phyloP scores from a whole-genome alignment of 2,329 filamentous ascomycete species.

The Verticillium klebahnii region DNA sequence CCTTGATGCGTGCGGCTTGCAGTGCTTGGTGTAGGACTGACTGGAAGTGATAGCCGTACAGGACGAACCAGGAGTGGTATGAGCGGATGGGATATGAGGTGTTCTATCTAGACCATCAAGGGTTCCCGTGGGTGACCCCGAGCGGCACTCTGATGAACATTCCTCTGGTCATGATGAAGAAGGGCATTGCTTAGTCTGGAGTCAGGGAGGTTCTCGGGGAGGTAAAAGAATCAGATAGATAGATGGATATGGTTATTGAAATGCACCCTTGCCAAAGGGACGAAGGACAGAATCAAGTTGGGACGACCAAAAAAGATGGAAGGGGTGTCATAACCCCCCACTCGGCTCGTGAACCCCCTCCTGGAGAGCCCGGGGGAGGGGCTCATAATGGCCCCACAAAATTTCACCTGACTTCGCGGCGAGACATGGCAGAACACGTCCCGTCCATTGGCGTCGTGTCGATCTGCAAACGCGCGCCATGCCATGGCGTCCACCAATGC shows the following conservation, averaged over 20 bases:
- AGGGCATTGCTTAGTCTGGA: conserved; percentile 10
- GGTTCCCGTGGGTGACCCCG: conserved; percentile 14
- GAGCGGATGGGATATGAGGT: conserved; percentile 19
- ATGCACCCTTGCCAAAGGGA: too few species aligned
- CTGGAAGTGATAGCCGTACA: conserved; percentile 2
- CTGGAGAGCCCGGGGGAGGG: not conserved
- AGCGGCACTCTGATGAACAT: conserved; percentile 8
- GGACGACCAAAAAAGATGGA: too few species aligned
- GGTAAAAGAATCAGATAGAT: too few species aligned
- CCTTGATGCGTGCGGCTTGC: not conserved
- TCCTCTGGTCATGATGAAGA: conserved; percentile 18
- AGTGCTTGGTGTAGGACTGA: not conserved
- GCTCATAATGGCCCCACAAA: not conserved
- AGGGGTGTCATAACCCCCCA: too few species aligned
- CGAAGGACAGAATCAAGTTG: too few species aligned
- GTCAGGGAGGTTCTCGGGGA: too few species aligned
- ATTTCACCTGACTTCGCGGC: not conserved
- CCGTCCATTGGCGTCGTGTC: not conserved
- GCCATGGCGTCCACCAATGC: not conserved
- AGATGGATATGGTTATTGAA: too few species aligned
- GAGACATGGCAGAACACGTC: not conserved
- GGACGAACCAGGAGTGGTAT: conserved; percentile 25
- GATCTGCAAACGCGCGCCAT: not conserved
- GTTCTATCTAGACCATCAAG: conserved; percentile 9
- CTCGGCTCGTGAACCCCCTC: not conserved